A percentile compares a stretch with the other conserved stretches of the same genome.
Conservation (phyloP, 352 stramenopile species). For the Phytophthora palmivora region DNA sequence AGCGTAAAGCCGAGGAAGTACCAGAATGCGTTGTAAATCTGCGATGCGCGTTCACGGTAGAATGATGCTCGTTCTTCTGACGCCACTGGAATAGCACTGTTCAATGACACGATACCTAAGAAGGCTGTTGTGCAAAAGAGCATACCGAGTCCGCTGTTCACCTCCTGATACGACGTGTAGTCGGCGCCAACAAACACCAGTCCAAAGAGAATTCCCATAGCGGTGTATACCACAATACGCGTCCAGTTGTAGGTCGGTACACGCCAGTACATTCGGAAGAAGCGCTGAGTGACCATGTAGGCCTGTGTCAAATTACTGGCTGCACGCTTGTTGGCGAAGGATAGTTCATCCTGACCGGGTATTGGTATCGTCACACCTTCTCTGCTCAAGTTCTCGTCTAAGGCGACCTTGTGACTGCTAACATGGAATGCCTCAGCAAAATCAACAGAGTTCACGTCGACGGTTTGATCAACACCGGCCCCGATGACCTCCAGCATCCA, state of each 20-base stretch:
- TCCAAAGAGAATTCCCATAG: conserved; percentile 67
- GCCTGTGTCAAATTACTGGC: conserved; percentile 32
- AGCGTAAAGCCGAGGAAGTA: conserved; percentile 75
- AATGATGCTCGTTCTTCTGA: conserved; percentile 85
- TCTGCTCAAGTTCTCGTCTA: conserved; percentile 34
- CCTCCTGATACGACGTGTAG: conserved; percentile 45
- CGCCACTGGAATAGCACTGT: conserved; percentile 73
- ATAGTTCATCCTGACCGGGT: conserved; percentile 23
- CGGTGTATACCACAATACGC: conserved; percentile 54
- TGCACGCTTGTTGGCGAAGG: conserved; percentile 42
- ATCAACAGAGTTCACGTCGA: conserved; percentile 32
- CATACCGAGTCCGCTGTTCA: conserved; percentile 64
- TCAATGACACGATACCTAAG: conserved; percentile 73
- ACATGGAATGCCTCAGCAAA: conserved; percentile 36
- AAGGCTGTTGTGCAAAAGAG: conserved; percentile 87
- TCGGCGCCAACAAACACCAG: conserved; percentile 47
- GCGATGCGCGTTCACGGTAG: conserved; percentile 83
- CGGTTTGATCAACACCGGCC: conserved; percentile 42
- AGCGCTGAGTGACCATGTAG: conserved; percentile 55
- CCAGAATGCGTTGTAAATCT: conserved; percentile 79
- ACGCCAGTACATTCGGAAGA: conserved; percentile 80
- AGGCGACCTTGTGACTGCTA: conserved; percentile 25
- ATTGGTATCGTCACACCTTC: conserved; percentile 27
- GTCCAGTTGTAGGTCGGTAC: conserved; percentile 80
- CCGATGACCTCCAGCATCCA: conserved; percentile 87